These are phyloP conservation scores for Cyclospora cayetanensis DNA, from an alignment of 169 alveolate genomes.

Conservation along the genomic window DNA sequence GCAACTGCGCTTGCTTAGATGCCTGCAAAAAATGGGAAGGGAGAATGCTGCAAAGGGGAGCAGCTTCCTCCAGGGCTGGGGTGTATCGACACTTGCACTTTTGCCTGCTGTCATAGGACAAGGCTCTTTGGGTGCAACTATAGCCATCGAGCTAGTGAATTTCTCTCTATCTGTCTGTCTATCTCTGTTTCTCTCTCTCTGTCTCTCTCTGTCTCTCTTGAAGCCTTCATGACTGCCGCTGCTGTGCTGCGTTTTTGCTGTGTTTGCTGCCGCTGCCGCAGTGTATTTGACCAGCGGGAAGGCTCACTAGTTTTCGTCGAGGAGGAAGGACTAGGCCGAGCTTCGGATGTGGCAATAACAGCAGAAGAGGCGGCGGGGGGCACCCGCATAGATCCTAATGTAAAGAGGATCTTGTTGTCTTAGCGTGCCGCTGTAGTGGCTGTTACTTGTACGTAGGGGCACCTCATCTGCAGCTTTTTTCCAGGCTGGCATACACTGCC, in stretches of 20 bases:
- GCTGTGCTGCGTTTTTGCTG: background rate
- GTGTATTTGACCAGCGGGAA: background rate
- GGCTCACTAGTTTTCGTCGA: background rate
- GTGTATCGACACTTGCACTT: too few relatives aligned
- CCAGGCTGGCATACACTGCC: background rate
- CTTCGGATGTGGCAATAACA: background rate
- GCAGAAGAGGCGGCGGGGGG: slow-evolving; percentile 24
- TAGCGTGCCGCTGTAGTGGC: background rate
- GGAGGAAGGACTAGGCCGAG: background rate
- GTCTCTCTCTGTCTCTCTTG: too few relatives aligned
- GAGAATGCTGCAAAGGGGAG: too few relatives aligned
- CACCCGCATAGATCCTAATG: background rate
- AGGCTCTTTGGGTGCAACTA: too few relatives aligned
- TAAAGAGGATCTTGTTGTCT: background rate
- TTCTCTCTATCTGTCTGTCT: too few relatives aligned
- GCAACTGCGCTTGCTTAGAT: background rate
- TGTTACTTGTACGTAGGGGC: background rate
- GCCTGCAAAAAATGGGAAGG: too few relatives aligned
- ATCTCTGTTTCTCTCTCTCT: too few relatives aligned
- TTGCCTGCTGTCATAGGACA: too few relatives aligned
- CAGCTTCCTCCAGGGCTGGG: background rate
- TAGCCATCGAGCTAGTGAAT: too few relatives aligned
- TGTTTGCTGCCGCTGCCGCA: background rate
- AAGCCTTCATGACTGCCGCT: too few relatives aligned
- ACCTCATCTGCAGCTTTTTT: background rate